Base-by-base conservation (phyloP, 2,329 filamentous ascomycete genomes). In the Sphaerostilbella broomeana region DNA sequence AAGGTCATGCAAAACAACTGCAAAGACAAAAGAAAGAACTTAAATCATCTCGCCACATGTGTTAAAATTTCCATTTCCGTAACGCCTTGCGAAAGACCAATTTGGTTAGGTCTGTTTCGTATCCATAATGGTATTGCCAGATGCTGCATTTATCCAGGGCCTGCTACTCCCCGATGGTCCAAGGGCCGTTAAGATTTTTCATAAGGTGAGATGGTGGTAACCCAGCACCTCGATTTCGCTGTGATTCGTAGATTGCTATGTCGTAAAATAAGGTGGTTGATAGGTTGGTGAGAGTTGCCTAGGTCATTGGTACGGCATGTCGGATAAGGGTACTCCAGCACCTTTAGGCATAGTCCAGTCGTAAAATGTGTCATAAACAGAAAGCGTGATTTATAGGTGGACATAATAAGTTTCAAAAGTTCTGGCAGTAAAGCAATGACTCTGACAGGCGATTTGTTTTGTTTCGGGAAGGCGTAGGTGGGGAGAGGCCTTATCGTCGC, bases 401-500 rank as follows among this genome's bases (percentile, higher is more conserved):
- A 18, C 11, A 28, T 28, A 18, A 11, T 25, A 4, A 25, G 12
- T 12, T 25, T 25, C 8, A 12, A 25, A 8, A 25, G 22, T 12
- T 12, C 22, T 25, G 8, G 22, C 12, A 25, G 22, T 9, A 25
- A 8, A 9, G 22, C 22, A 8, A 12, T 12, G 8, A 8, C 12
- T 8, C 22, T 12, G 12, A 9, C 8, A 25, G 8, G 22, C 22
- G 22, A 25, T 12, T 13, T 20, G 22, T 11, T 20, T 20, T n/a
- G 17, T 26, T 35, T 17, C 11, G 16, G 20, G 33, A 26, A 16
- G 21, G 21, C 21, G 21, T 32, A 15, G 17, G 18, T 6, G 15
- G 13, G 17, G 18, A 13, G 19, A n/a, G 27, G 28, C 28, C 45
- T 59, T 64, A 65, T 48, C 60, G 60, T 50, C 60, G 56, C 35